Percentiles rank a stretch among this genome's conserved stretches.
Conservation (phyloP, 1,139 yeast genomes). For the Hansenula lynferdii region DNA sequence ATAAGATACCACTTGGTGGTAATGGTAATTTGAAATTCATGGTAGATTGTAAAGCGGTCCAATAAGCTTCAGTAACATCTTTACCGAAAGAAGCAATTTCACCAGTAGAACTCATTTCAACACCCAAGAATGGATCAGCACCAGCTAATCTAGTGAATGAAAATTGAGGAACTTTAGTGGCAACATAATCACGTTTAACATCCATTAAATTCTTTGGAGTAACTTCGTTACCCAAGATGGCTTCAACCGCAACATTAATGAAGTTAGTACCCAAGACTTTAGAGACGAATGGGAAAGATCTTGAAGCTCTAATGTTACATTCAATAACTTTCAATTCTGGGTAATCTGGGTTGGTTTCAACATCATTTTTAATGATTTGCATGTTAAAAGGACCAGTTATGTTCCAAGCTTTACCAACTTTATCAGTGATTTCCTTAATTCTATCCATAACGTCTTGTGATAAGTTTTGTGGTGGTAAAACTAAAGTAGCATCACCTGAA, state of each 20-base stretch:
- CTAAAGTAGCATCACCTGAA: slow-evolving; percentile 96
- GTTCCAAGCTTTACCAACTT: slow-evolving; percentile 92
- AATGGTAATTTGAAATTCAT: slow-evolving; percentile 94
- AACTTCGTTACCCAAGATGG: slow-evolving; percentile 68
- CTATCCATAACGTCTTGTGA: slow-evolving; percentile 55
- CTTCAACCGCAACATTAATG: slow-evolving; percentile 90
- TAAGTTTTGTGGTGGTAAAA: slow-evolving; percentile 83
- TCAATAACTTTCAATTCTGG: slow-evolving; percentile 86
- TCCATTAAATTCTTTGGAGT: slow-evolving; percentile 67
- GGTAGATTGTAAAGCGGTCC: slow-evolving; percentile 95
- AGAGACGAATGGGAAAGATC: slow-evolving; percentile 98
- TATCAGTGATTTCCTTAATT: slow-evolving; percentile 77
- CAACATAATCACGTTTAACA: slow-evolving; percentile 63
- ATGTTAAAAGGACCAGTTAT: slow-evolving; percentile 98
- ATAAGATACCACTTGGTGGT: slow-evolving; percentile 84
- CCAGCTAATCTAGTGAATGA: slow-evolving; percentile 98
- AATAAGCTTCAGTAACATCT: slow-evolving; percentile 84
- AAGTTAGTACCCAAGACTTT: slow-evolving; percentile 93
- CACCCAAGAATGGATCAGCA: slow-evolving; percentile 98
- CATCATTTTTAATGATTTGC: slow-evolving; percentile 82
- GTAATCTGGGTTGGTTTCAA: slow-evolving; percentile 33
- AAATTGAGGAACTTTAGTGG: slow-evolving; percentile 96
- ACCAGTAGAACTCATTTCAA: slow-evolving; percentile 98
- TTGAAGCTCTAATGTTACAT: slow-evolving; percentile 97
- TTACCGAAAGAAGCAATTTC: slow-evolving; percentile 96